Percentiles rank a stretch among this genome's conserved stretches.
Evolutionary conservation across 371 early-diverging fungal genomes (phyloP).

Genomic region (Lichtheimia corymbifera): DNA sequence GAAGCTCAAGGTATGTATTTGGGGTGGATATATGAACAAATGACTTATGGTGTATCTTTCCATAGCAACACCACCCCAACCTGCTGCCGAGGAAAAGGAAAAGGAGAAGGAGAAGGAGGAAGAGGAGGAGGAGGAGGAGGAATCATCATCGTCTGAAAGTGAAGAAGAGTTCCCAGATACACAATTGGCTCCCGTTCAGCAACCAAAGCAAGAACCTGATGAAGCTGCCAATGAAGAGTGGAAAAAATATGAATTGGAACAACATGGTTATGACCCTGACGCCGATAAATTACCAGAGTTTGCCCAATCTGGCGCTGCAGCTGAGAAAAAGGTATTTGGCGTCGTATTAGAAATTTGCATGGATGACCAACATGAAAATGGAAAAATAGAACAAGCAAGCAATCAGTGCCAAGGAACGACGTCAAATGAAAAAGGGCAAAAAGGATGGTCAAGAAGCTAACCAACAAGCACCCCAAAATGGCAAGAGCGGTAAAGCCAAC

Average conservation of each 20-base stretch:
- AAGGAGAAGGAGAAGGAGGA: not conserved
- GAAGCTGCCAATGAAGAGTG: slow-evolving; percentile 15
- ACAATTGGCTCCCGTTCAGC: slow-evolving; percentile 37
- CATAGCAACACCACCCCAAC: too few relatives aligned
- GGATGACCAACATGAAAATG: not conserved
- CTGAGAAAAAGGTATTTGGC: not conserved
- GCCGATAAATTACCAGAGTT: slow-evolving; percentile 32
- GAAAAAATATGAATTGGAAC: slow-evolving; percentile 74
- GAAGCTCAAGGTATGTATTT: too few relatives aligned
- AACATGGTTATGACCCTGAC: slow-evolving; percentile 64
- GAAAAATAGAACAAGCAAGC: slow-evolving; percentile 44
- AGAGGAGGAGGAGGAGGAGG: not conserved
- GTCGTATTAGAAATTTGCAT: not conserved
- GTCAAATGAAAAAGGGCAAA: slow-evolving; percentile 67
- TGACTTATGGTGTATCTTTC: too few relatives aligned
- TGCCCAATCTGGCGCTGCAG: slow-evolving; percentile 9
- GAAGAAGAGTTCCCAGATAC: slow-evolving; percentile 63
- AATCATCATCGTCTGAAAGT: slow-evolving; percentile 16
- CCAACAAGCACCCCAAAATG: slow-evolving; percentile 14
- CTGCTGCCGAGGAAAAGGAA: not conserved
- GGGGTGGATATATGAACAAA: too few relatives aligned
- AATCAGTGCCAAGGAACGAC: slow-evolving; percentile 77
- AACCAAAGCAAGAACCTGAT: slow-evolving; percentile 3
- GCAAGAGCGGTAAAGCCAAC: slow-evolving; percentile 15
- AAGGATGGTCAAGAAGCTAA: slow-evolving; percentile 20